Evolutionary conservation across 306 rosid species (phyloP), one percentile per base, ranked within the genome.

Genomic region (Abrus pulchellus): DNA sequence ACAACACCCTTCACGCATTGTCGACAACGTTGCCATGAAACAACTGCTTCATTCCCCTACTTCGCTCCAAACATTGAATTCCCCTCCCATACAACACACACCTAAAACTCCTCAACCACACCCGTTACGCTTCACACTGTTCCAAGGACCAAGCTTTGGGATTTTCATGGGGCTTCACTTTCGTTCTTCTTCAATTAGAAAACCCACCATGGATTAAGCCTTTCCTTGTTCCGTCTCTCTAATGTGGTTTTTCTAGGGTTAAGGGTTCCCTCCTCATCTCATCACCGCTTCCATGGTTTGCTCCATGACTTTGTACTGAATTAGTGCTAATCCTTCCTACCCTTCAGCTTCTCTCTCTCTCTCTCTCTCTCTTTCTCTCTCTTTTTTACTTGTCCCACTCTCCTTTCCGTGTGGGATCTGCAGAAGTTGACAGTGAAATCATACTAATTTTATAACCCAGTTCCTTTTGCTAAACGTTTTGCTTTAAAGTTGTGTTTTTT

Each of bases 21-120:
- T 89, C 92, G 86, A 85, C 92, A 85, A 84, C 87, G 88, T 89
- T 88, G 89, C 91, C 89, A 79, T 84, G 89, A 79, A 20, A 85
- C 82, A 77, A 85, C 8, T 70, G 80, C 83, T 91, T 82, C 68
- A 78, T 72, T 73, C 78, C 43, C 33, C 13, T 74, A 69, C 83
- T 83, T 83, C 44, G 66, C 11, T 57, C 87, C 83, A 52, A 80
- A 56, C 77, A 75, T 73, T 83, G 75, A 84, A 62, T 81, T 64
- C 62, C 84, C 56, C 77, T 79, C 79, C 74, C 64, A 20, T 20
- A 20, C 20, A 20, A 20, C 20, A 20, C 20, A 44, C 11, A 32
- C 10, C 28, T 49, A 74, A 72, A 70, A 62, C 85, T 66, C 66
- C 62, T 76, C 50, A 29, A 72, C 84, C 50, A 14, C 9, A 72